Conservation (phyloP, 345 rosid species). For the Pugionium dolabratum region DNA sequence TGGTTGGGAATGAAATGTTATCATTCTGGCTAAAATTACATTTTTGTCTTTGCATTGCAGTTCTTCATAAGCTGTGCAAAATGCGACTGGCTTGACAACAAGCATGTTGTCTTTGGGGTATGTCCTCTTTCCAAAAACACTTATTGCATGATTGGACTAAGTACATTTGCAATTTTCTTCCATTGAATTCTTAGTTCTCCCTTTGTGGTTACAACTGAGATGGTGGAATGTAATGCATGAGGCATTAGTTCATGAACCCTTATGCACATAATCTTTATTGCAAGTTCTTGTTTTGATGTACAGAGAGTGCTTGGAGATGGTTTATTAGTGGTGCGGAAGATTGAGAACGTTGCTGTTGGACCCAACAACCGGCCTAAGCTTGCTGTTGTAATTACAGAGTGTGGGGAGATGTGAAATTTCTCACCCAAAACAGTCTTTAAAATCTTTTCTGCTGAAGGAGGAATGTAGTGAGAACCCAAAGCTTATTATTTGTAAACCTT, state of each 20-base stretch:
- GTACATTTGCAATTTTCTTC: slow-evolving; percentile 9
- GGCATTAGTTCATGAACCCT: neutral
- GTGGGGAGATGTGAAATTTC: slow-evolving; percentile 79
- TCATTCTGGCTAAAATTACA: neutral
- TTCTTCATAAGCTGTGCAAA: slow-evolving; percentile 93
- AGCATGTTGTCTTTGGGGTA: slow-evolving; percentile 99
- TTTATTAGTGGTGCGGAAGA: slow-evolving; percentile 77
- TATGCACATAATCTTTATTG: neutral
- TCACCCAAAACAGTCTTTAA: neutral
- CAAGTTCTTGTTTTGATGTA: slow-evolving; percentile 24
- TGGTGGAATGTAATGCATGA: neutral
- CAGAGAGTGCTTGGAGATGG: slow-evolving; percentile 96
- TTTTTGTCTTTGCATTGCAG: slow-evolving; percentile 51
- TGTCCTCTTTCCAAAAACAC: slow-evolving; percentile 28
- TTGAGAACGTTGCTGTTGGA: slow-evolving; percentile 93
- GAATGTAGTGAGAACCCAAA: slow-evolving; percentile 16
- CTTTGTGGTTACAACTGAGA: slow-evolving; percentile 2
- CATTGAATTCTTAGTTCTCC: slow-evolving; percentile 6
- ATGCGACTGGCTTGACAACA: slow-evolving; percentile 98
- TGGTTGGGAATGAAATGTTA: neutral
- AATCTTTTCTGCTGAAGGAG: slow-evolving; percentile 9
- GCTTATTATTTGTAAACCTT: slow-evolving; percentile 26
- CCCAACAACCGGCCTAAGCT: slow-evolving; percentile 92
- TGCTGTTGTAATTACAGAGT: slow-evolving; percentile 74
- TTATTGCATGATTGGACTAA: neutral